Conservation (phyloP, 768 basidiomycete species). For the Kwoniella mangroviensis region DNA sequence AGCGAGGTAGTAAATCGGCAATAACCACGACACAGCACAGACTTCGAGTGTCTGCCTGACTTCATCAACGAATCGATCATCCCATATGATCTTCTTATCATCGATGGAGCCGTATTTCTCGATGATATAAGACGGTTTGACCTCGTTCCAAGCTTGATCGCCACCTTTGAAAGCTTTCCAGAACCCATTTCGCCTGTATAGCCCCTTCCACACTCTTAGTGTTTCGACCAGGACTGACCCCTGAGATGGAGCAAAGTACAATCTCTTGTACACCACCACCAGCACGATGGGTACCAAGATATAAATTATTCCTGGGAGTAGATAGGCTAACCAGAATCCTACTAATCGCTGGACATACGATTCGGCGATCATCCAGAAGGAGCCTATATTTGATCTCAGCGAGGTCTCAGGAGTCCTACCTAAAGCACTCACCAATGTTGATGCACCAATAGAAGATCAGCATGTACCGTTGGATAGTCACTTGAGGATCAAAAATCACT, state of each 20-base stretch:
- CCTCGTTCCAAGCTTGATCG: conserved; percentile 48
- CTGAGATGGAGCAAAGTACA: conserved; percentile 50
- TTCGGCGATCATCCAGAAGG: conserved; percentile 53
- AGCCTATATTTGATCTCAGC: conserved; percentile 9
- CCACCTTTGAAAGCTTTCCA: conserved; percentile 24
- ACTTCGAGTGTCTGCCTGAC: conserved; percentile 48
- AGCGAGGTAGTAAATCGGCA: conserved; percentile 54
- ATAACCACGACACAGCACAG: conserved; percentile 50
- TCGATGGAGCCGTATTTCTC: conserved; percentile 28
- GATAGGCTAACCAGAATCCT: conserved; percentile 55
- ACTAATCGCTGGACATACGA: conserved; percentile 51
- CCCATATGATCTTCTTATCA: conserved; percentile 41
- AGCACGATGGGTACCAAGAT: conserved; percentile 46
- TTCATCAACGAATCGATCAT: conserved; percentile 57
- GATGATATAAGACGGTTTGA: conserved; percentile 43
- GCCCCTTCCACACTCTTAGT: conserved; percentile 31
- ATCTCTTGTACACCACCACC: conserved; percentile 33
- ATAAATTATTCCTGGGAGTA: conserved; percentile 50
- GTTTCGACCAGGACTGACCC: conserved; percentile 52
- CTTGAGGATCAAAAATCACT: conserved; percentile 54
- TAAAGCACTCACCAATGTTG: conserved; percentile 48
- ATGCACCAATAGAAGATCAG: conserved; percentile 55
- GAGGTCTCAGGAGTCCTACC: not conserved
- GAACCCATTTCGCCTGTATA: conserved; percentile 44
- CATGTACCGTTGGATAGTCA: conserved; percentile 50